These are phyloP conservation scores for Penicillium sp. DNA, from an alignment of 2,329 filamentous ascomycete genomes.

Conservation along the genomic window DNA sequence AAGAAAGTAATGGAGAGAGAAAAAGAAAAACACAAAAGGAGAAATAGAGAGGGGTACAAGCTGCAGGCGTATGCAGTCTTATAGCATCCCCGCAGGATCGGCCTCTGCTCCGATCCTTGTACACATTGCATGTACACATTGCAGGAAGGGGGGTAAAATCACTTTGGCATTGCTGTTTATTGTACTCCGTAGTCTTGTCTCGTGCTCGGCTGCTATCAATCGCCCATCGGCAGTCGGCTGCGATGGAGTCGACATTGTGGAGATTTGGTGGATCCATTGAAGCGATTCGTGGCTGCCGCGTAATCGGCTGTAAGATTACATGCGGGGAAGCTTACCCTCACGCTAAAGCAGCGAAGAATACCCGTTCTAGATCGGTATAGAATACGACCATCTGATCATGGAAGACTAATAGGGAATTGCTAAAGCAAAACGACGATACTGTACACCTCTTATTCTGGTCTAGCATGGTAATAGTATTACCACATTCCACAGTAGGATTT, in stretches of 20 bases:
- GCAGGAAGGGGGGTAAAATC: neutral
- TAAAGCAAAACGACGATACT: too few species aligned
- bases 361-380: neutral
- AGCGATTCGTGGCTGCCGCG: neutral
- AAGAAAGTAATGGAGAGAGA: conserved; percentile 3
- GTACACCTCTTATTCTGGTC: too few species aligned
- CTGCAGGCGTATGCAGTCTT: conserved; percentile 7
- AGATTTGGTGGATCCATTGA: conserved; percentile 2
- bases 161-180: too few species aligned
- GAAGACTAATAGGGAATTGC: too few species aligned
- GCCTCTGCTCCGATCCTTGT: conserved; percentile 1
- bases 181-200: neutral
- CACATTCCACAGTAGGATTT: too few species aligned
- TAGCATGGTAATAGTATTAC: too few species aligned
- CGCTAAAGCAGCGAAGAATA: neutral
- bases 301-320: conserved; percentile 22
- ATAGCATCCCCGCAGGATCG: conserved; percentile 8
- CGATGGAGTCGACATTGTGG: conserved; percentile 7
- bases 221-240: conserved; percentile 17
- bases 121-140: neutral
- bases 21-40: neutral
- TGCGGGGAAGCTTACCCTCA: conserved; percentile 20
- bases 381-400: neutral
- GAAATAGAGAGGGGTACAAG: conserved; percentile 3
- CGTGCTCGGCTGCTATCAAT: conserved; percentile 12